Evolutionary conservation across 345 rosid genomes (phyloP).

Genomic region (Durio zibethinus): DNA sequence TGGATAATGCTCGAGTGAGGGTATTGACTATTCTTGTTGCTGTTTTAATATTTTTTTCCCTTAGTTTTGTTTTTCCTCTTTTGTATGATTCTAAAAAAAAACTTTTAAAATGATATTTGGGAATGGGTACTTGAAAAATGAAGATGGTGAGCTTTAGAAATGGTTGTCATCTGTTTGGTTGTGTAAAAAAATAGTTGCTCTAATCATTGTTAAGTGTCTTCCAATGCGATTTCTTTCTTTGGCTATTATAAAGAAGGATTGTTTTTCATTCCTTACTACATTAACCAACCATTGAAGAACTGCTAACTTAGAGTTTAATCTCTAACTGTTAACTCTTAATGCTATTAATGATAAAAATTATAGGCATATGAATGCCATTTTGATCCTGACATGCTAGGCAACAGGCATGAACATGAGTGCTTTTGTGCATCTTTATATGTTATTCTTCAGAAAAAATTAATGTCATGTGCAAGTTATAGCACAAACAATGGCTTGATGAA

Average conservation of each 20-base stretch:
- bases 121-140: background rate
- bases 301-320: background rate
- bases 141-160: background rate
- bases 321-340: background rate
- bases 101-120: background rate
- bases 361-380: background rate
- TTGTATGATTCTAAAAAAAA: background rate
- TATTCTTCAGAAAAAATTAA: background rate
- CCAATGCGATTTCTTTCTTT: background rate
- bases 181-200: background rate
- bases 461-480: background rate
- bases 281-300: background rate
- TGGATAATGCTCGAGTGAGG: constrained; percentile 92
- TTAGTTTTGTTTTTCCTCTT: background rate
- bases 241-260: background rate
- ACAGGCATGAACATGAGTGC: background rate
- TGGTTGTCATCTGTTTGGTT: background rate
- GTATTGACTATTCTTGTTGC: constrained; percentile 32
- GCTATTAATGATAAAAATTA: background rate
- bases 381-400: background rate
- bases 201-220: background rate
- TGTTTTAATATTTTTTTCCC: background rate
- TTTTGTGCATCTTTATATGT: background rate
- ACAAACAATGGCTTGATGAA: background rate
- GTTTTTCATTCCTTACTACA: background rate